Conservation (phyloP, 1,139 yeast species). For the Hansenula sp. region DNA sequence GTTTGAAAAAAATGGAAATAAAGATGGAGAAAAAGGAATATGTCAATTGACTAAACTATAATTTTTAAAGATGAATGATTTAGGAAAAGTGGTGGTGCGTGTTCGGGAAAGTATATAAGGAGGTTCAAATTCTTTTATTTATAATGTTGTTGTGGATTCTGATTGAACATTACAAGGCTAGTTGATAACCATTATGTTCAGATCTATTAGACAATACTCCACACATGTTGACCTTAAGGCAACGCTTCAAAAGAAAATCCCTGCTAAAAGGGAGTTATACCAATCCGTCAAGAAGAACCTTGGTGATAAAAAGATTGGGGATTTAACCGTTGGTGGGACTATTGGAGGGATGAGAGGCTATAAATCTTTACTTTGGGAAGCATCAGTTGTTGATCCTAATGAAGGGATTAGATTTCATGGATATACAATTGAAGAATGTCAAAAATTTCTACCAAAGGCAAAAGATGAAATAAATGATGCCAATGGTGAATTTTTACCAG, state of each 20-base stretch:
- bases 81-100: no score
- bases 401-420: slow-evolving; percentile 56
- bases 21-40: background rate
- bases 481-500: slow-evolving; percentile 53
- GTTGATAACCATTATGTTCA: slow-evolving; percentile 3
- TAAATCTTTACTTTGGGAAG: slow-evolving; percentile 49
- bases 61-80: no score
- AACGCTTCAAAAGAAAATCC: slow-evolving; percentile 36
- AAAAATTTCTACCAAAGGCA: slow-evolving; percentile 38
- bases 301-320: slow-evolving; percentile 32
- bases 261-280: slow-evolving; percentile 35
- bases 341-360: slow-evolving; percentile 58
- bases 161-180: no score
- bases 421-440: slow-evolving; percentile 48
- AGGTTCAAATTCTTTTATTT: no score
- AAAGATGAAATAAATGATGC: slow-evolving; percentile 27
- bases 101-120: no score
- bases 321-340: slow-evolving; percentile 39
- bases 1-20: background rate
- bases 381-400: slow-evolving; percentile 48
- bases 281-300: slow-evolving; percentile 34
- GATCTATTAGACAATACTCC: slow-evolving; percentile 9
- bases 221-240: slow-evolving; percentile 27
- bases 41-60: no score
- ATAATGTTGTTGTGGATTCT: no score